These are phyloP conservation scores for Penicillium aurantiogriseum DNA, from an alignment of 2,329 filamentous ascomycete species.

Conservation along the genomic window DNA sequence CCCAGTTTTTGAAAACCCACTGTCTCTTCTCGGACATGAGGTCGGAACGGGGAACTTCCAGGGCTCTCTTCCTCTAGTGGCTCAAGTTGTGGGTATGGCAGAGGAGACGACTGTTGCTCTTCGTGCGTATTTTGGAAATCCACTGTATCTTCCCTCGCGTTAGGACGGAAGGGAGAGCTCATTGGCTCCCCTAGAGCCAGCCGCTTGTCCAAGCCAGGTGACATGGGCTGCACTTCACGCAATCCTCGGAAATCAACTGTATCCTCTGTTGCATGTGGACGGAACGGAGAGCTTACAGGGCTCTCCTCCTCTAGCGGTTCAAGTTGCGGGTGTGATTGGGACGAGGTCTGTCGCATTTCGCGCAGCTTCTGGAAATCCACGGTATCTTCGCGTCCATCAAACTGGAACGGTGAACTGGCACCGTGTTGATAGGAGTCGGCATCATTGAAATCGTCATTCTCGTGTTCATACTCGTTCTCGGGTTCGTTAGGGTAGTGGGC, in stretches of 20 bases:
- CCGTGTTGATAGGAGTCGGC: conserved; percentile 20
- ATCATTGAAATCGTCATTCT: conserved; percentile 24
- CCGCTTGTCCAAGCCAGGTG: conserved; percentile 18
- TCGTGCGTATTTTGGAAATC: conserved; percentile 26
- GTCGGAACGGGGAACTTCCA: conserved; percentile 40
- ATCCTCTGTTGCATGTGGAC: conserved; percentile 30
- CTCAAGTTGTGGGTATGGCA: conserved; percentile 10
- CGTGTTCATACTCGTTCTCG: conserved; percentile 7
- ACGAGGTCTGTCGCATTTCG: conserved; percentile 13
- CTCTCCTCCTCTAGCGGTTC: conserved; percentile 13
- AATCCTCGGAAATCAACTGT: conserved; percentile 32
- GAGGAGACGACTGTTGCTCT: conserved; percentile 11
- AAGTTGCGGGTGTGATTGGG: conserved; percentile 13
- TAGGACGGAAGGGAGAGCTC: conserved; percentile 40
- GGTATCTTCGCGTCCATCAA: conserved; percentile 33
- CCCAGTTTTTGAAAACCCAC: conserved; percentile 28
- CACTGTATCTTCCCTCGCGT: conserved; percentile 32
- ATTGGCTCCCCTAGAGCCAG: conserved; percentile 23
- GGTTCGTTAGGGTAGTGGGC: conserved; percentile 11
- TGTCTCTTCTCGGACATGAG: conserved; percentile 31
- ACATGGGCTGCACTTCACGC: conserved; percentile 17
- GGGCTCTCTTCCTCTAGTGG: conserved; percentile 15
- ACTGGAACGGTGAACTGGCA: conserved; percentile 42
- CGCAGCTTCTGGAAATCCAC: conserved; percentile 31
- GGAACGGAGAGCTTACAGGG: conserved; percentile 40